Base-by-base conservation (phyloP, 2,329 filamentous ascomycete genomes). In the Geosmithia morbida region DNA sequence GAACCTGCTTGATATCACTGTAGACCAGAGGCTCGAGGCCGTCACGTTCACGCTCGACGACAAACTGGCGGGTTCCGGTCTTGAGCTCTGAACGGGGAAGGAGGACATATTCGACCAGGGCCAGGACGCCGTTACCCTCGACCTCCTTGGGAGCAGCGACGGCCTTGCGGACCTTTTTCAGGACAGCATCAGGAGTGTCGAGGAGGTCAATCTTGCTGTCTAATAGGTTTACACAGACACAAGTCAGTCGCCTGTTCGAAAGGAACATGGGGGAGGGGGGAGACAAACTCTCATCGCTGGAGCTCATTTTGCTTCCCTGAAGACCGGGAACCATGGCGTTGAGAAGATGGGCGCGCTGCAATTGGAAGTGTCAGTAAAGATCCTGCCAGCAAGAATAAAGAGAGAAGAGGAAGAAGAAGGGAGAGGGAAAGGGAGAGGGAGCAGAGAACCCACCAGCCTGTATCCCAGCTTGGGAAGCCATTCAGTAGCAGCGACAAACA, bases 121-220 rank as follows among this genome's bases (percentile, higher is more conserved):
- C 79, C 46, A 97, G 68, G 13, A 97, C 71, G 18, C 90, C 92
- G 60, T 97, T 97, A 29, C 83, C 85, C 56, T 94, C 87, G 4
- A 86, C 73, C 22, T 83, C 72, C 57, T 80, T 79, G 30, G 88
- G 88, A 16, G 79, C 77, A 19, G 85, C 85, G 52, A 83, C 78
- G 0, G 90, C 88, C 65, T 96, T 96, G 59, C 81, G 81, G 47
- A 94, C 71, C 72, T 95, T 95, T 71, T 84, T 87, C 55, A 74
- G 70, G 14, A 97, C 83, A 2, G 69, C 66, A 0, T 94, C 87
- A 0, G 84, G 69, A 0, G 75, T 54, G 59, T 97, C 92, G 17
- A 97, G 76, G n/a, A 97, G 73, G 59, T 97, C 92, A 54, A 97
- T 94, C 68, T 96, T 96, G 59, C 80, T 86, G 63, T 89, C 83